Percentiles rank a stretch among this genome's conserved stretches.
These are phyloP conservation scores for Haematococcus sp. DNA, from an alignment of 139 green algal genomes.

Conservation along the genomic window DNA sequence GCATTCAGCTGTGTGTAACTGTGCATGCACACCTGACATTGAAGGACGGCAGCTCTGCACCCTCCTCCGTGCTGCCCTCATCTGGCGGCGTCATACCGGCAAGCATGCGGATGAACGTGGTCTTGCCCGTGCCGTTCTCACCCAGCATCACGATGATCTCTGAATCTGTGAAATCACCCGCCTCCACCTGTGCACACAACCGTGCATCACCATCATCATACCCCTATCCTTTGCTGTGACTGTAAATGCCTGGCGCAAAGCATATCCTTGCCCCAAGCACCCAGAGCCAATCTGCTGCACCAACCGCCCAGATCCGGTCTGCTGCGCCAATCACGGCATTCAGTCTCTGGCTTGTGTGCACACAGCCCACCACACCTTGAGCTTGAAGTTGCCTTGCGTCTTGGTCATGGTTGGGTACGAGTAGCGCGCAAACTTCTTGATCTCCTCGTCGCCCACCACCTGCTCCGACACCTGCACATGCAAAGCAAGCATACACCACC, in stretches of 20 bases:
- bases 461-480: slow-evolving; percentile 25
- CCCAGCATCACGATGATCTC: slow-evolving; percentile 97
- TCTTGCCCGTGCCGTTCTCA: slow-evolving; percentile 99
- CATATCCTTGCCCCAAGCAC: too few species aligned
- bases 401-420: slow-evolving; percentile 92
- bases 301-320: too few species aligned
- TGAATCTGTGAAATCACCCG: slow-evolving; percentile 89
- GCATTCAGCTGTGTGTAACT: slow-evolving; percentile 60
- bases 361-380: slow-evolving; percentile 27
- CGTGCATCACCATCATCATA: not conserved
- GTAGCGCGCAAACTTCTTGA: slow-evolving; percentile 86
- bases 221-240: too few species aligned
- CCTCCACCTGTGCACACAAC: slow-evolving; percentile 65
- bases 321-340: too few species aligned
- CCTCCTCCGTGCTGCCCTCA: slow-evolving; percentile 35
- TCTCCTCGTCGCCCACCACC: slow-evolving; percentile 56
- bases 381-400: slow-evolving; percentile 80
- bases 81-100: slow-evolving; percentile 54
- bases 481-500: not conserved
- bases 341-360: not conserved
- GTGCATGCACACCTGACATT: slow-evolving; percentile 76
- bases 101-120: slow-evolving; percentile 99
- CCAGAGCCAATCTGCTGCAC: too few species aligned
- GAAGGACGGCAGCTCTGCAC: slow-evolving; percentile 78
- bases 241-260: not conserved